Conservation (phyloP, 1,284 basidiomycete species). For the Thecaphora thlaspeos region DNA sequence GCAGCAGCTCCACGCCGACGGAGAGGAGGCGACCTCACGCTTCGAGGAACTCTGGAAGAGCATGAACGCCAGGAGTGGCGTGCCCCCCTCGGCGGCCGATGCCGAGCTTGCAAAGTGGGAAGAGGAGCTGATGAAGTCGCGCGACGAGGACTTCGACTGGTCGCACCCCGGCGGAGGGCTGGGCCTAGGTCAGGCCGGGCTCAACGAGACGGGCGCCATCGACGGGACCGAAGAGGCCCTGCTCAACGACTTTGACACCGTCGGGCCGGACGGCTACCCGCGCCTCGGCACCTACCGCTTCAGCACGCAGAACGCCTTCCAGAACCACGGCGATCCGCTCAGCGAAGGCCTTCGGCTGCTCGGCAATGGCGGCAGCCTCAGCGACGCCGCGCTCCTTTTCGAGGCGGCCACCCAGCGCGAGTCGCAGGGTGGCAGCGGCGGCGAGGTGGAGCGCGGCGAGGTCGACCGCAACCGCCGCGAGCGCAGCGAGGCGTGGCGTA, state of each 20-base stretch:
- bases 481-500: constrained; percentile 82
- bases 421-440: constrained; percentile 25
- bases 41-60: constrained; percentile 56
- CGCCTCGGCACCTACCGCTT: constrained; percentile 47
- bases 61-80: constrained; percentile 42
- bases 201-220: constrained; percentile 45
- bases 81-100: constrained; percentile 33
- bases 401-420: constrained; percentile 70
- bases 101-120: constrained; percentile 68
- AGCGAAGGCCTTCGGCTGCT: constrained; percentile 67
- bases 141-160: constrained; percentile 64
- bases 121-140: constrained; percentile 61
- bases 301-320: constrained; percentile 66
- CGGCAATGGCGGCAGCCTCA: constrained; percentile 74
- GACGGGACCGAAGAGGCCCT: constrained; percentile 51
- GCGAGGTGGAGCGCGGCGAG: constrained; percentile 71
- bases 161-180: constrained; percentile 53
- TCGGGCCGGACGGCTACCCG: constrained; percentile 51
- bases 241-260: constrained; percentile 41
- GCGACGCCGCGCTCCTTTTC: constrained; percentile 77
- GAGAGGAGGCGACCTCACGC: constrained; percentile 37
- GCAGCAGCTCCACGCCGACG: constrained; percentile 42
- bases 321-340: constrained; percentile 62
- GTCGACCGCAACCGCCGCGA: constrained; percentile 46
- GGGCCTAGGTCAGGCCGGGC: constrained; percentile 36